These are phyloP conservation scores for Bertia moriformis DNA, from an alignment of 2,329 filamentous ascomycete genomes.

Conservation along the genomic window DNA sequence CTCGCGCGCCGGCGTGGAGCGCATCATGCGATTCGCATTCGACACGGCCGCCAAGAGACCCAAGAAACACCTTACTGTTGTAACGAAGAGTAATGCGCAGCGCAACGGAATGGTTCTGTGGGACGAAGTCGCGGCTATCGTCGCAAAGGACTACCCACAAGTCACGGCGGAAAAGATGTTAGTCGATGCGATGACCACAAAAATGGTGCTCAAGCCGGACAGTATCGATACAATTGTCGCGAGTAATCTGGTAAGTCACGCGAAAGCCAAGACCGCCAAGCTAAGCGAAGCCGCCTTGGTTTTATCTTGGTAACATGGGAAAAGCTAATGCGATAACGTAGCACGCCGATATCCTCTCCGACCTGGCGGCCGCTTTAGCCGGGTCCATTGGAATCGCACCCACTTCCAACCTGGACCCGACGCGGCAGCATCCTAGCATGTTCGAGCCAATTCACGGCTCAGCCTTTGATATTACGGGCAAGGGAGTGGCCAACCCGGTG, in stretches of 20 bases:
- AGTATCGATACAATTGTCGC: constrained; percentile 38
- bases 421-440: constrained; percentile 35
- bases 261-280: not conserved
- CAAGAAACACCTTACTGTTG: constrained; percentile 34
- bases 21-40: constrained; percentile 39
- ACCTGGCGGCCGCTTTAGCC: constrained; percentile 55
- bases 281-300: too few species aligned
- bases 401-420: constrained; percentile 53
- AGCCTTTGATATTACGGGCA: constrained; percentile 41
- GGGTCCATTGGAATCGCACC: constrained; percentile 62
- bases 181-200: constrained; percentile 41
- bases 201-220: constrained; percentile 36
- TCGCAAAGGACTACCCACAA: constrained; percentile 33
- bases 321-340: too few species aligned
- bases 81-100: constrained; percentile 43
- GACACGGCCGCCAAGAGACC: constrained; percentile 32
- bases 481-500: constrained; percentile 40
- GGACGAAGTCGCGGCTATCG: constrained; percentile 34
- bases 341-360: constrained; percentile 53
- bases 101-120: constrained; percentile 44
- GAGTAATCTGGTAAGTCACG: constrained; percentile 23
- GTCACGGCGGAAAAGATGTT: constrained; percentile 40
- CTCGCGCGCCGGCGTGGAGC: constrained; percentile 33
- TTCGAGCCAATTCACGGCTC: constrained; percentile 48
- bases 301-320: too few species aligned